These are phyloP conservation scores for Hemileccinum rubropunctum DNA, from an alignment of 768 basidiomycete species.

Conservation along the genomic window DNA sequence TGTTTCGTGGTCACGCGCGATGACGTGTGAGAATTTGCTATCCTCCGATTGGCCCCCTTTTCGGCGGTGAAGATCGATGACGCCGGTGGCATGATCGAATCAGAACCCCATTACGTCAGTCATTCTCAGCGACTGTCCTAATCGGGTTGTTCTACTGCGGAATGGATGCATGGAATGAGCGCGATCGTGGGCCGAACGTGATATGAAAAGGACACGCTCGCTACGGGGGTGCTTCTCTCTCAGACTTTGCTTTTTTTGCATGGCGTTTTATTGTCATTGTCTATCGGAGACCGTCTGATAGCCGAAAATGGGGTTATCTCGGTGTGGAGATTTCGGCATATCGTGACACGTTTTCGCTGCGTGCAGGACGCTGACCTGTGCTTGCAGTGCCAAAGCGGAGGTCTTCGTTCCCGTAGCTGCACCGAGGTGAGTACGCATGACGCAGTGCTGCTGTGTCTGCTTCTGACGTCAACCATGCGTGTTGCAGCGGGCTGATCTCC, in stretches of 20 bases:
- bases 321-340: background rate
- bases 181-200: background rate
- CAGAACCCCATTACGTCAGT: slow-evolving; percentile 28
- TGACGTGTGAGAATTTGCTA: slow-evolving; percentile 15
- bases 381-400: slow-evolving; percentile 65
- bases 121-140: background rate
- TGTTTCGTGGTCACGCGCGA: slow-evolving; percentile 2
- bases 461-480: slow-evolving; percentile 28
- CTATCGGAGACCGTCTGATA: slow-evolving; percentile 5
- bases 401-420: slow-evolving; percentile 85
- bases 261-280: background rate
- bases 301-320: slow-evolving; percentile 21
- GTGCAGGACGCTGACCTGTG: slow-evolving; percentile 14
- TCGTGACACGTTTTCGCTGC: slow-evolving; percentile 8
- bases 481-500: slow-evolving; percentile 54
- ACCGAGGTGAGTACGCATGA: slow-evolving; percentile 62
- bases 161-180: slow-evolving; percentile 4
- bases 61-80: slow-evolving; percentile 27
- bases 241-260: slow-evolving; percentile 1
- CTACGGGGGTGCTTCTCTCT: slow-evolving; percentile 12
- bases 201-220: slow-evolving; percentile 8
- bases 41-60: slow-evolving; percentile 10
- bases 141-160: slow-evolving; percentile 12
- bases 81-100: slow-evolving; percentile 27
- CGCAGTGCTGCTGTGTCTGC: slow-evolving; percentile 14